Evolutionary conservation across 805 yeast genomes (phyloP), one percentile per base, ranked within the genome.

Genomic region (Scheffersomyces lignosus): DNA sequence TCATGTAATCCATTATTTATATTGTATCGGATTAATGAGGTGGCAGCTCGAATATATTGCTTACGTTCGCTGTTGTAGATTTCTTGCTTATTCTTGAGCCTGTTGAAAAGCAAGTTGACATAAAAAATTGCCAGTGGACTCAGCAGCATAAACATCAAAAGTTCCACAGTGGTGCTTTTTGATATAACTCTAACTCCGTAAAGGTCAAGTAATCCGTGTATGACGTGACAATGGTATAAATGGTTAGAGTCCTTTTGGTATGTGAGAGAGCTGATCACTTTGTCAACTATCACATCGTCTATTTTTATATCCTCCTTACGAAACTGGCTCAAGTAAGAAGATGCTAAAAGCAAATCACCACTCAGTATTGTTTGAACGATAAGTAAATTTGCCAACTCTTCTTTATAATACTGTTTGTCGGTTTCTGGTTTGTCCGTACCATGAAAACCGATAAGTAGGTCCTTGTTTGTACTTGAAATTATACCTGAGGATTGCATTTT

Each of bases 311-410:
- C 43, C 2, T 15, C 9, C 3, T 34, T 33, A 9, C 38, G 28
- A 15, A 50, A 38, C 18, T 31, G 29, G 5, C 50, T 15, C 10
- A 43, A 33, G 30, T 45, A 51, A 24, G 59, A 45, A 8, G 52
- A 27, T 3, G 60, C 61, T 6, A 56, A 33, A 8, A 58, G 26
- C 10, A 47, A 46, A 6, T 58, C 62, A 3, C 64, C 63, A 9
- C 44, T 38, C 3, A 36, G 13, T 4, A 42, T 38, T 2, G 60
- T 39, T 29, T 47, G 55, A 2, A 27, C 25, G 1, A 57, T 38
- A 7, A 60, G 18, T 16, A 44, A 18, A 23, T 45, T 49, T 15
- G 40, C 54, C 8, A 36, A 34, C 2, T 23, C 22, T 22, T 15
- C 27, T 30, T 18, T 13, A 15, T 15, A n/a, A n/a, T n/a, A n/a